Evolutionary conservation across 1,139 yeast genomes (phyloP), one percentile per base, ranked within the genome.

Genomic region (Taphrina betulina): DNA sequence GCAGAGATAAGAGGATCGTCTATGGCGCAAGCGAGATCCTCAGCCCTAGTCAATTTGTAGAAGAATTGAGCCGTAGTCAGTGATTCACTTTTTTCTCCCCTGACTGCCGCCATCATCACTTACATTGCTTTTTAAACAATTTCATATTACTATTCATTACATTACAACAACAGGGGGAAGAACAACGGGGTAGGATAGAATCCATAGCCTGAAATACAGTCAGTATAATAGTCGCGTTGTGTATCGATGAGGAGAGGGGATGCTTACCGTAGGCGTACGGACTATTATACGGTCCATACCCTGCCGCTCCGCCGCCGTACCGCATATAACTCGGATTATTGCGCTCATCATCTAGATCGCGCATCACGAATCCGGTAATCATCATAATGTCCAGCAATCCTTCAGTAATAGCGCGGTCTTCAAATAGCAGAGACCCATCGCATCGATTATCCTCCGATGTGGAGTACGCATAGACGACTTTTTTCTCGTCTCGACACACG

Each of bases 21-120:
- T 94, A 92, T 69, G 99, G 99, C 34, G 81, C 95, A 64, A 88
- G 96, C 1, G 83, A 80, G 63, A 79, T 92, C 42, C 72, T 83
- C 40, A 82, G 95, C 1, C 95, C 98, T 1, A 71, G 72, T 14
- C 83, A 79, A 54, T 94, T 94, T 66, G 73, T 92, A 61, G 71
- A 75, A 44, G 96, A 92, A 67, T 81, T 94, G 67, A 74, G 54
- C 79, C 10, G 74, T 43, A 42, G 41, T 35, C 52, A 28, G 12
- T 50, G 17, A 17, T n/a, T n/a, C n/a, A n/a, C n/a, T n/a, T n/a
- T n/a, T n/a, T n/a, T n/a, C n/a, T n/a, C n/a, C n/a, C n/a, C n/a
- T n/a, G n/a, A n/a, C n/a, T n/a, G n/a, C n/a, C n/a, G n/a, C n/a
- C n/a, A n/a, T n/a, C n/a, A n/a, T n/a, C n/a, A n/a, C n/a, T n/a